A percentile compares a stretch with the other conserved stretches of the same genome.
Conservation (phyloP, 345 rosid genomes). For the Eutrema japonicum region DNA sequence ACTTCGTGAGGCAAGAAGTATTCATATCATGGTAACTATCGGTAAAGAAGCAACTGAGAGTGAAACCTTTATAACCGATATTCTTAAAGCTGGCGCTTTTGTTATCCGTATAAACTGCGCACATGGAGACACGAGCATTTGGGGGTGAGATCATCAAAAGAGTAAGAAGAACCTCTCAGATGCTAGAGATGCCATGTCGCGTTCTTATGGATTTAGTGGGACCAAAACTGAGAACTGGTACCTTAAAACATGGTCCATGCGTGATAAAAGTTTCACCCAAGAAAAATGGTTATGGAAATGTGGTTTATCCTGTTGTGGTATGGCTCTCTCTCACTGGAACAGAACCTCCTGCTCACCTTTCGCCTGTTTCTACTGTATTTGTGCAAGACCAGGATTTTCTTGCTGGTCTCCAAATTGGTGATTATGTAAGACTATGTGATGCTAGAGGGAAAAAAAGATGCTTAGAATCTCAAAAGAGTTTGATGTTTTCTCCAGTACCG, state of each 20-base stretch:
- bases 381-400: slow-evolving; percentile 53
- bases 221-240: slow-evolving; percentile 70
- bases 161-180: slow-evolving; percentile 57
- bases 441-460: slow-evolving; percentile 63
- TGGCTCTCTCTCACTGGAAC: slow-evolving; percentile 61
- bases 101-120: slow-evolving; percentile 71
- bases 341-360: slow-evolving; percentile 60
- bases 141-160: slow-evolving; percentile 67
- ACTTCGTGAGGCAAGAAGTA: slow-evolving; percentile 47
- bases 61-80: slow-evolving; percentile 55
- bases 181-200: slow-evolving; percentile 66
- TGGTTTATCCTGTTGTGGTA: slow-evolving; percentile 56
- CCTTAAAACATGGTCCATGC: slow-evolving; percentile 61
- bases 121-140: slow-evolving; percentile 60
- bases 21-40: slow-evolving; percentile 68
- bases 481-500: slow-evolving; percentile 57
- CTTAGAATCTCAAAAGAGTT: slow-evolving; percentile 53
- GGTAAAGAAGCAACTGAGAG: slow-evolving; percentile 60
- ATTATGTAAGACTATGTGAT: slow-evolving; percentile 54
- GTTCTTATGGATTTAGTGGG: slow-evolving; percentile 81
- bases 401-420: slow-evolving; percentile 52
- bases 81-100: slow-evolving; percentile 60
- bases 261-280: slow-evolving; percentile 63
- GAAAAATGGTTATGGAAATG: slow-evolving; percentile 61
- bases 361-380: slow-evolving; percentile 54